Evolutionary conservation across 2,329 filamentous ascomycete genomes (phyloP), one percentile per base, ranked within the genome.

Genomic region (Talaromyces islandicus): DNA sequence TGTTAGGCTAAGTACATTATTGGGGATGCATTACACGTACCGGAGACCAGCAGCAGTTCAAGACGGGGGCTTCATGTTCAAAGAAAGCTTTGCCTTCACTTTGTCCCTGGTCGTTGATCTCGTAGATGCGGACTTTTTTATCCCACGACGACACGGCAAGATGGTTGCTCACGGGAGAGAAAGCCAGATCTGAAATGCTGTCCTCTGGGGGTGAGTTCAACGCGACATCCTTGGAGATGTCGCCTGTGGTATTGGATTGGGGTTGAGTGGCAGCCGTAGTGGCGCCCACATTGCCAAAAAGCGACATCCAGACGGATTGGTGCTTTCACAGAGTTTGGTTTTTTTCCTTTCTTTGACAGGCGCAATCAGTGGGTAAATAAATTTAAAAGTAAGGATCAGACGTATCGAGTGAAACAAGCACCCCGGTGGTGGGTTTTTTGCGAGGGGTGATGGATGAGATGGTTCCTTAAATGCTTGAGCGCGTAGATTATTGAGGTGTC

Each of bases 121-220:
- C 91, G 78, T 97, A 99, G 72, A 99, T 93, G 71, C 92, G 89
- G 64, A 97, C 91, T 75, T 96, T 96, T 80, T 95, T 96, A 78
- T 99, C 94, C 94, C 94, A 99, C 68, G 91, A 96, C 54, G 91
- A 81, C 38, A 97, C 90, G 25, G 93, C 92, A 19, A 99, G 82
- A 72, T 95, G 89, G 69, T 97, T 91, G 66, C 78, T 83, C 57
- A 81, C 81, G 1, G 88, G 86, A 14, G 89, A 92, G 79, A 97
- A 99, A 54, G 86, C 81, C 62, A 99, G 83, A 71, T 92, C 91
- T 38, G 92, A 92, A 70, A 97, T 89, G 75, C 89, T 90, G 77
- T 99, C 94, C 67, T 91, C 88, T 24, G 94, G 94, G 14, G 90
- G 89, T 65, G 88, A 84, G 62, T 80, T 83, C 59, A 99, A 81